Base-by-base conservation (phyloP, 306 rosid genomes). In the Carpinus fangiana region DNA sequence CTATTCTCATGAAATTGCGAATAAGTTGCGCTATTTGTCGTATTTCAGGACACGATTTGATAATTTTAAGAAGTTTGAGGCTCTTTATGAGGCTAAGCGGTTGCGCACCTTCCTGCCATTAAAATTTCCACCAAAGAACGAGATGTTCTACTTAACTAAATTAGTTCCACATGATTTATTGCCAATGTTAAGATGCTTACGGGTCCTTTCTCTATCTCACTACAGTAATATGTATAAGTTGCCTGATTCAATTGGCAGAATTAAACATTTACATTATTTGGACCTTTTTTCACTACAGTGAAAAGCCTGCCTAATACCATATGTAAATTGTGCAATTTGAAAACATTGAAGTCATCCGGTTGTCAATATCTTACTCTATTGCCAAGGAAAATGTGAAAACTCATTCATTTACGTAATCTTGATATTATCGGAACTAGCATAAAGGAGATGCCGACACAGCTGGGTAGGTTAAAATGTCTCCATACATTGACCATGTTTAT, bases 11-110 rank as follows among this genome's bases (percentile, higher is more conserved):
- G 70, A 16, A 56, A 23, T 67, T 2, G 5, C 34, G 0, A 21
- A 36, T 6, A 76, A 66, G 31, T 55, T 56, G 14, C 86, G 86
- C 4, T 85, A 89, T 72, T 48, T 83, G 2, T 85, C 89, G 0
- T 85, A 52, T 48, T 52, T 53, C 14, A 68, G 66, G 65, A 31
- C 83, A 23, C 12, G 17, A 8, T 72, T 17, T 72, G 90, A 78
- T 23, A 72, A 50, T 20, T 78, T 52, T 18, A 79, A 81, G 7
- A 78, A 57, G 12, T 81, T 87, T 55, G 82, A 87, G 73, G 21
- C 41, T 28, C 17, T 74, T 28, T 73, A 11, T 67, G 57, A 82
- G 75, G 62, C 47, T 23, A 66, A 61, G 4, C 4, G 82, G 3
- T 73, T 83, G 5, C 73, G 86, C 54, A 79, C 80, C 18, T 79